These are phyloP conservation scores for Iberis amara DNA, from an alignment of 441 rosid species.

Conservation along the genomic window DNA sequence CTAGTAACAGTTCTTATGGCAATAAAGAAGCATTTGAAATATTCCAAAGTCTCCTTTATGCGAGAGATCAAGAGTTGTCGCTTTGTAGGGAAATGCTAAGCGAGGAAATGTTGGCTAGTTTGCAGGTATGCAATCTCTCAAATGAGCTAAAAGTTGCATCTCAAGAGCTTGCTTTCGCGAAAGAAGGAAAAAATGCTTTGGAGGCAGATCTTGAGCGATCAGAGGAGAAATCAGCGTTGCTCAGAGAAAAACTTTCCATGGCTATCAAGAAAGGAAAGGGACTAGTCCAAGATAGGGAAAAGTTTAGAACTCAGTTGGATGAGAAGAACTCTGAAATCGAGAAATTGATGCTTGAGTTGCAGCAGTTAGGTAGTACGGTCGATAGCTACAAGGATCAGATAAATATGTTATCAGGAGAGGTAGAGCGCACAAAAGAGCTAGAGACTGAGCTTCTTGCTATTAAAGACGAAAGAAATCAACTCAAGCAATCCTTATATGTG, in stretches of 20 bases:
- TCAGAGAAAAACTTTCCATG: conserved; percentile 82
- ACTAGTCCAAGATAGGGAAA: conserved; percentile 78
- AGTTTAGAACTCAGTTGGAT: conserved; percentile 54
- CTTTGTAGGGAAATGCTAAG: conserved; percentile 57
- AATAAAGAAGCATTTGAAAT: conserved; percentile 46
- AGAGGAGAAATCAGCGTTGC: conserved; percentile 72
- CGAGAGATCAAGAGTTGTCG: conserved; percentile 51
- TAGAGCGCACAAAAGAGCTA: conserved; percentile 51
- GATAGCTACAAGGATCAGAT: conserved; percentile 54
- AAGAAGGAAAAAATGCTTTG: conserved; percentile 54
- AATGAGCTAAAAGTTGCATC: conserved; percentile 37
- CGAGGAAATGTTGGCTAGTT: conserved; percentile 49
- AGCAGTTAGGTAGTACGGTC: conserved; percentile 47
- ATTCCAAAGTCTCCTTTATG: conserved; percentile 64
- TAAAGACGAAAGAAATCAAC: conserved; percentile 50
- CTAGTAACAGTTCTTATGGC: conserved; percentile 34
- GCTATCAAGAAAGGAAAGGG: conserved; percentile 98
- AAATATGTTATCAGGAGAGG: conserved; percentile 41
- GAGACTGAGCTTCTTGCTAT: conserved; percentile 55
- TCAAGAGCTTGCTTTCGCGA: conserved; percentile 41
- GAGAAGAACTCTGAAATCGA: conserved; percentile 66
- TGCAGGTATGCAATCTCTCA: conserved; percentile 41
- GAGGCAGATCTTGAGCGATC: conserved; percentile 66
- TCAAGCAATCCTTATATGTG: conserved; percentile 55
- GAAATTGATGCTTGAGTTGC: conserved; percentile 56